Evolutionary conservation across 2,329 filamentous ascomycete genomes (phyloP), one percentile per base, ranked within the genome.

Genomic region (Claviceps fusiformis): DNA sequence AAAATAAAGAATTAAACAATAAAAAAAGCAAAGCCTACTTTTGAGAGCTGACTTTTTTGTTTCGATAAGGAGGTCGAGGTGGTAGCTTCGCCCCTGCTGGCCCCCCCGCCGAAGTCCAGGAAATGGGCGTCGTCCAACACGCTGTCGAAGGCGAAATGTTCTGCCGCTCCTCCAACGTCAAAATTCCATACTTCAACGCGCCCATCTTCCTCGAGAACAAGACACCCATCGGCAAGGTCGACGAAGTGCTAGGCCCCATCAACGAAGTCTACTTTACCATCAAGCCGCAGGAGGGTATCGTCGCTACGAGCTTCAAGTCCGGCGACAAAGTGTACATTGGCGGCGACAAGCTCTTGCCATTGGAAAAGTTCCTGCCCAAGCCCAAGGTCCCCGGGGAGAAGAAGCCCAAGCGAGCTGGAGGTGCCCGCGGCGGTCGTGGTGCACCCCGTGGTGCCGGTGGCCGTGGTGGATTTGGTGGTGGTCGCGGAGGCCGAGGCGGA

Each of bases 141-240:
- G 85, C 90, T 57, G 92, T 88, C 75, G 93, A 98, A 74, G 92
- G 92, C 70, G 93, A 98, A 74, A 93, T 98, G 80, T 86, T 98
- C 64, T 96, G 92, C 86, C 85, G 90, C 73, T 95, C 88, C 63
- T 86, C 87, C 73, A 97, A 96, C 78, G 77, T 86, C 65, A 97
- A 97, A 76, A 86, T 98, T 61, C 93, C 93, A 59, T 95, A 95
- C 77, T 98, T 98, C 85, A 97, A 96, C 78, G 93, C 93, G 59
- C 90, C 90, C 63, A 95, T 98, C 72, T 98, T 93, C 76, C 86
- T 97, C 66, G 92, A 97, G 80, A 98, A 97, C 79, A 98, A 97
- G 86, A 92, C 87, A 49, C 78, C 87, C 59, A 83, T 98, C 70
- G 93, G 93, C 71, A 97, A 97, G 75, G 87, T 98, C 68, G 93